These are phyloP conservation scores for Cenchrus fungigraminus DNA, from an alignment of 176 grass and related monocot genomes.

Conservation along the genomic window DNA sequence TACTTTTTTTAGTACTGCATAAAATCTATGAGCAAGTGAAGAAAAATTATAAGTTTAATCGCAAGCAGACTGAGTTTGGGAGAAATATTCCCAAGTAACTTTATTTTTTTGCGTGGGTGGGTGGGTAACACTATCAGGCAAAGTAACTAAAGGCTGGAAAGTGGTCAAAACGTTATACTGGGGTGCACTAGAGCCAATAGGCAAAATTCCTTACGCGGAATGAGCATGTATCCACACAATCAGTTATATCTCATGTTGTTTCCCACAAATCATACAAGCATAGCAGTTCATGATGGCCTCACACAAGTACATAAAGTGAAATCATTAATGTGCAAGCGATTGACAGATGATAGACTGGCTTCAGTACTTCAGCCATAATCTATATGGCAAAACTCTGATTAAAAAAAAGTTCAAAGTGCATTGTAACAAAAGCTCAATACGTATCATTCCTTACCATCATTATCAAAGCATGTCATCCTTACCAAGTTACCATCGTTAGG, in stretches of 20 bases:
- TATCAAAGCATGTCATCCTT: conserved; percentile 53
- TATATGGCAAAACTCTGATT: not conserved
- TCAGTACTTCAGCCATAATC: conserved; percentile 5
- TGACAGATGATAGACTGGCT: not conserved
- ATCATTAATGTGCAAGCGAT: conserved; percentile 1
- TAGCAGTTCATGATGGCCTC: not conserved
- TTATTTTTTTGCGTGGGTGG: too few species aligned
- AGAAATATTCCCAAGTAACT: too few species aligned
- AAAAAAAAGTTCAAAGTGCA: conserved; percentile 30
- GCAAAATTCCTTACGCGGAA: not conserved
- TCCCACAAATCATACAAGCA: conserved; percentile 4
- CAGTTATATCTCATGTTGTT: not conserved
- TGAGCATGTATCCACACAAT: not conserved
- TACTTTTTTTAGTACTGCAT: too few species aligned
- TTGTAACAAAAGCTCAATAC: conserved; percentile 38
- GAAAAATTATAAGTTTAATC: not conserved
- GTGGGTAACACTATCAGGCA: too few species aligned
- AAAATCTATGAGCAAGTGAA: not conserved
- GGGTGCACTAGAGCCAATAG: not conserved
- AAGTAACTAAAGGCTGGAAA: conserved; percentile 6
- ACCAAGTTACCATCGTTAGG: conserved; percentile 38
- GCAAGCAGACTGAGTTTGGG: not conserved
- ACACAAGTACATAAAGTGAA: not conserved
- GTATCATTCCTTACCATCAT: conserved; percentile 63
- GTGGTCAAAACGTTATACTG: not conserved